These are phyloP conservation scores for Phytophthora fragariae DNA, from an alignment of 352 stramenopile genomes.

Conservation along the genomic window DNA sequence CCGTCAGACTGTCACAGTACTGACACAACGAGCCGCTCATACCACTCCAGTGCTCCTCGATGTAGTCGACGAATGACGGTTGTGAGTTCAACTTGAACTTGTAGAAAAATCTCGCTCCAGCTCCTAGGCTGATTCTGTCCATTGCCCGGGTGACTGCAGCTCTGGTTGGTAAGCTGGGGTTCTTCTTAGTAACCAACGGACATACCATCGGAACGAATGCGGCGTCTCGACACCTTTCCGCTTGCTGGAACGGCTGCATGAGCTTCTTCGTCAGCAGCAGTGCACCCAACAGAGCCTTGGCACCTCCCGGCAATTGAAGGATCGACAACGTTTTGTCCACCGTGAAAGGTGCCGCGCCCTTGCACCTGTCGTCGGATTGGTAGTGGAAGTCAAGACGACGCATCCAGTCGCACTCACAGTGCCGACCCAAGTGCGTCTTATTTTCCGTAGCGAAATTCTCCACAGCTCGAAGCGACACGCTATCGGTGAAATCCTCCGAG, in stretches of 20 bases:
- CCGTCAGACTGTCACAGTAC: slow-evolving; percentile 28
- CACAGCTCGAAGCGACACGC: slow-evolving; percentile 18
- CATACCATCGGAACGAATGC: slow-evolving; percentile 11
- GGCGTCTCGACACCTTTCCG: slow-evolving; percentile 2
- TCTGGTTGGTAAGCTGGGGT: background rate
- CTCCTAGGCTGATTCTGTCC: slow-evolving; percentile 15
- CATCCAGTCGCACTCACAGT: slow-evolving; percentile 35
- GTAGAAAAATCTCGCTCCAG: slow-evolving; percentile 31
- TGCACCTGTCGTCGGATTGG: slow-evolving; percentile 15
- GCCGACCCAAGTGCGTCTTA: slow-evolving; percentile 26
- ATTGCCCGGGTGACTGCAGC: slow-evolving; percentile 27
- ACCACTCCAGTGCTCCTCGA: slow-evolving; percentile 29
- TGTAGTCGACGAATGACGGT: slow-evolving; percentile 17
- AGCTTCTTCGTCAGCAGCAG: slow-evolving; percentile 17
- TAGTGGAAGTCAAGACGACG: slow-evolving; percentile 23
- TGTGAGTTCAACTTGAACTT: slow-evolving; percentile 25
- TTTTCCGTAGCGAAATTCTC: slow-evolving; percentile 22
- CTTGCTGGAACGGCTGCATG: slow-evolving; percentile 14
- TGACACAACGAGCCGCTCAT: slow-evolving; percentile 14
- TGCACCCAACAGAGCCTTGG: slow-evolving; percentile 13
- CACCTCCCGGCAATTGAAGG: slow-evolving; percentile 15
- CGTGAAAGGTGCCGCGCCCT: background rate
- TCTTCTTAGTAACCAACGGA: slow-evolving; percentile 5
- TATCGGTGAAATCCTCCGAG: slow-evolving; percentile 12
- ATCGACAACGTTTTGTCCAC: slow-evolving; percentile 24